Evolutionary conservation across 208 protist genomes (phyloP), one percentile per base, ranked within the genome.

Genomic region (Trypanosoma lewisi): DNA sequence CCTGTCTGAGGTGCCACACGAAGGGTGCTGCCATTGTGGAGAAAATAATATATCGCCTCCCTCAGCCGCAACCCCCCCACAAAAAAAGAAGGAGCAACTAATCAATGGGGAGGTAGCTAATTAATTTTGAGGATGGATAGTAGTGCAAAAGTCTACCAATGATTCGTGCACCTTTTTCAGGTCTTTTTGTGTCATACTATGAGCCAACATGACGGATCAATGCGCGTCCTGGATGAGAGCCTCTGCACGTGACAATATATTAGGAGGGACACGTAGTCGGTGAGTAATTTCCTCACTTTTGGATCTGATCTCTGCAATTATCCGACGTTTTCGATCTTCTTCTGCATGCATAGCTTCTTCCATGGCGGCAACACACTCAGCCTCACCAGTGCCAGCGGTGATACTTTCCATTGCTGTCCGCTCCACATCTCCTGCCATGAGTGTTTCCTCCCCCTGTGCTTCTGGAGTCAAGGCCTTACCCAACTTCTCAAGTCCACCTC

Each of bases 171-270:
- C 21, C n/a, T 31, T 17, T 23, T 69, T 39, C 9, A 69, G 44
- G 25, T 69, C 63, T 12, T 69, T 69, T 47, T 47, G 17, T 21
- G 63, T 52, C 44, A 62, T 49, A 19, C 33, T 63, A 16, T 50
- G 42, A 1, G 63, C 50, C 34, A 60, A 55, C 23, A 61, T 21
- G 23, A 69, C 14, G 17, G 51, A 36, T 17, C 52, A 37, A 17
- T 69, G 21, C 41, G 63, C 63, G 23, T 60, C 39, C 17, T 63
- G 45, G 11, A 19, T 48, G 9, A 69, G 7, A 0, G 53, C 54
- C 34, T 69, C 63, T 28, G 63, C 63, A 23, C 54, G 54, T 27
- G 31, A 21, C 33, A 63, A 8, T n/a, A 60, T 19, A 21, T 30
- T 34, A 11, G 37, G 14, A 41, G 63, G 63, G 30, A 69, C 52